These are phyloP conservation scores for Hypoxylon rickii DNA, from an alignment of 495 filamentous ascomycete genomes.

Conservation along the genomic window DNA sequence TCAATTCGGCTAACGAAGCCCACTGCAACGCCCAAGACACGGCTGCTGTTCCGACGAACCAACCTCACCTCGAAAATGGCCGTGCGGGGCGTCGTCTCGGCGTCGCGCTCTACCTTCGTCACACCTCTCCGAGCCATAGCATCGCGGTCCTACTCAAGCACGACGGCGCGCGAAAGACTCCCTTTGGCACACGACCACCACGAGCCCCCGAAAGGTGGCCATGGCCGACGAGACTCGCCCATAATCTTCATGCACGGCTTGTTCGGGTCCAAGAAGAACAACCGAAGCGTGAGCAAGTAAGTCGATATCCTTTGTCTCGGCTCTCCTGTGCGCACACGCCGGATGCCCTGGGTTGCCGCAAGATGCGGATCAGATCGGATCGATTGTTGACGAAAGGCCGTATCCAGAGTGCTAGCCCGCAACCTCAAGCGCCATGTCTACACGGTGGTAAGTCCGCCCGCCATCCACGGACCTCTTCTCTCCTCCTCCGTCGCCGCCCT, in stretches of 20 bases:
- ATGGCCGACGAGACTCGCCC: conserved; percentile 57
- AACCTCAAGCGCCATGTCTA: conserved; percentile 84
- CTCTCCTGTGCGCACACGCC: neutral
- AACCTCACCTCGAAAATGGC: conserved; percentile 11
- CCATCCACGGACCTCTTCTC: neutral
- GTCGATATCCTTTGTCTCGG: conserved; percentile 44
- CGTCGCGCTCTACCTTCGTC: conserved; percentile 11
- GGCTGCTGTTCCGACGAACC: neutral
- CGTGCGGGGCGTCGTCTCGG: conserved; percentile 25
- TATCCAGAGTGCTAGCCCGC: conserved; percentile 72
- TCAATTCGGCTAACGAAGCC: neutral
- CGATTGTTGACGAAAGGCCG: conserved; percentile 10
- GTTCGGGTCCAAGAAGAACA: conserved; percentile 96
- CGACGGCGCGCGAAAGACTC: conserved; percentile 22
- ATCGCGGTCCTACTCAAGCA: conserved; percentile 22
- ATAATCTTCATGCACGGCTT: conserved; percentile 92
- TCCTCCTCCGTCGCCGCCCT: neutral
- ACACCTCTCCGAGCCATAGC: conserved; percentile 13
- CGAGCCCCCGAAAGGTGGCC: conserved; percentile 48
- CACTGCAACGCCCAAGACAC: neutral
- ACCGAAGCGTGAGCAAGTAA: conserved; percentile 95
- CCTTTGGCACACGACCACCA: conserved; percentile 64
- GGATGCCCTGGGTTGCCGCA: neutral
- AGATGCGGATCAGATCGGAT: neutral
- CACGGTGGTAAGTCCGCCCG: conserved; percentile 69